Conservation (phyloP, 371 early-diverging fungal genomes). For the Rhizopus arrhizus region DNA sequence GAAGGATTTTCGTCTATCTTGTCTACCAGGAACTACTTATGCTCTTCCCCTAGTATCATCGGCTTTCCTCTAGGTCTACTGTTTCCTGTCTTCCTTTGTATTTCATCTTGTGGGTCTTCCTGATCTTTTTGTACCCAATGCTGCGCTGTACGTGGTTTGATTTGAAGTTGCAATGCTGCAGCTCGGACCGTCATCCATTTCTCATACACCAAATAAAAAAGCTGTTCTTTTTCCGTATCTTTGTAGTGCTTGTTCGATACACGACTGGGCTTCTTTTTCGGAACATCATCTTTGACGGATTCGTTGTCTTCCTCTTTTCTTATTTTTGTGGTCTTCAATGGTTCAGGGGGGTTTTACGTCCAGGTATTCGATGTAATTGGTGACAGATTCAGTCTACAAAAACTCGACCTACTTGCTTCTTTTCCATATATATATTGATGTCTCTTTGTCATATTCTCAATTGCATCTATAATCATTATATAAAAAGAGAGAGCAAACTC, state of each 20-base stretch:
- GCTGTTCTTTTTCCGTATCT: conserved; percentile 1
- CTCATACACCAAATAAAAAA: conserved; percentile 7
- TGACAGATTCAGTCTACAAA: conserved; percentile 1
- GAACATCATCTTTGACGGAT: conserved; percentile 8
- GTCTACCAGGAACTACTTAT: conserved; percentile 16
- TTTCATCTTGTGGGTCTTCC: conserved; percentile 8
- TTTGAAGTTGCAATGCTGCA: conserved; percentile 1
- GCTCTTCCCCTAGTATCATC: conserved; percentile 14
- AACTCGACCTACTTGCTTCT: no score
- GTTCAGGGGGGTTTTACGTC: conserved; percentile 12
- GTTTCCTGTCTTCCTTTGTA: conserved; percentile 13
- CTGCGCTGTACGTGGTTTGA: conserved; percentile 9
- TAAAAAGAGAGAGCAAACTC: no score
- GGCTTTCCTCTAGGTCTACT: conserved; percentile 13
- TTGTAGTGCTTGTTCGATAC: conserved; percentile 13
- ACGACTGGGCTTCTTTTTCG: conserved; percentile 4
- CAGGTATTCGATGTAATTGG: conserved; percentile 17
- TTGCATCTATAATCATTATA: no score
- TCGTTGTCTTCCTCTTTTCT: neutral
- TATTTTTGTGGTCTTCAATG: conserved; percentile 3
- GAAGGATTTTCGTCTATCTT: conserved; percentile 26
- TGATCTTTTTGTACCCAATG: conserved; percentile 23
- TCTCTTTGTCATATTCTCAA: no score
- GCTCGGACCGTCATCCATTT: neutral
- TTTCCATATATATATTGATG: no score